Percentiles rank a stretch among this genome's conserved stretches.
Conservation (phyloP, 805 yeast genomes). For the Spathaspora arborariae region DNA sequence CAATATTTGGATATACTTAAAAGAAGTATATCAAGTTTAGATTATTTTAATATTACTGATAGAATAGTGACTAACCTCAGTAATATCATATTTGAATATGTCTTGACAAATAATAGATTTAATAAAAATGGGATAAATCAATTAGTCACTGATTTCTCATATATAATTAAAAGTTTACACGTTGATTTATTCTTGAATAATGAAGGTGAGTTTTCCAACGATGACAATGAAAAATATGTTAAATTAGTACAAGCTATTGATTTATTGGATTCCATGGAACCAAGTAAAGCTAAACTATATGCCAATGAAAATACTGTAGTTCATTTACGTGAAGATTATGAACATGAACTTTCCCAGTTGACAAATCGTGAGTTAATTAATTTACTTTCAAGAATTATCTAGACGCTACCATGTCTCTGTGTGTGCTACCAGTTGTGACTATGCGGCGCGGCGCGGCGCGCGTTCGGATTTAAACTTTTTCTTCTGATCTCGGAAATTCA, state of each 20-base stretch:
- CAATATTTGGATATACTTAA: constrained; percentile 21
- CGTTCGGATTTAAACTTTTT: too few relatives aligned
- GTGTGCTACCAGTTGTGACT: too few relatives aligned
- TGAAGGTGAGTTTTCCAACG: constrained; percentile 16
- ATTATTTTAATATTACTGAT: constrained; percentile 27
- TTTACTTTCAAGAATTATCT: constrained; percentile 21
- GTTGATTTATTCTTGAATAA: constrained; percentile 5
- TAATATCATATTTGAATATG: constrained; percentile 30
- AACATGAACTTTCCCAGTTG: constrained; percentile 14
- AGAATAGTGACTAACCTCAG: constrained; percentile 24
- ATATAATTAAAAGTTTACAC: constrained; percentile 13
- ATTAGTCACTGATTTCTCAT: constrained; percentile 27
- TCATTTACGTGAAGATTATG: constrained; percentile 12
- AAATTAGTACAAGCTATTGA: constrained; percentile 28
- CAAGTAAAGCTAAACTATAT: constrained; percentile 15
- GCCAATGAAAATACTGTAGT: constrained; percentile 13
- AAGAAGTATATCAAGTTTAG: constrained; percentile 22
- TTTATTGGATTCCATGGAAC: constrained; percentile 23
- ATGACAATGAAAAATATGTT: constrained; percentile 18
- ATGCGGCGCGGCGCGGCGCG: too few relatives aligned
- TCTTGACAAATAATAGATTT: constrained; percentile 38
- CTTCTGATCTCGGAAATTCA: not conserved
- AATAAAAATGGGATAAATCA: constrained; percentile 29
- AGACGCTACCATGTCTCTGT: too few relatives aligned
- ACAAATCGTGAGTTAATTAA: constrained; percentile 20